These are phyloP conservation scores for Nasturtium officinale DNA, from an alignment of 345 rosid genomes.

Conservation along the genomic window DNA sequence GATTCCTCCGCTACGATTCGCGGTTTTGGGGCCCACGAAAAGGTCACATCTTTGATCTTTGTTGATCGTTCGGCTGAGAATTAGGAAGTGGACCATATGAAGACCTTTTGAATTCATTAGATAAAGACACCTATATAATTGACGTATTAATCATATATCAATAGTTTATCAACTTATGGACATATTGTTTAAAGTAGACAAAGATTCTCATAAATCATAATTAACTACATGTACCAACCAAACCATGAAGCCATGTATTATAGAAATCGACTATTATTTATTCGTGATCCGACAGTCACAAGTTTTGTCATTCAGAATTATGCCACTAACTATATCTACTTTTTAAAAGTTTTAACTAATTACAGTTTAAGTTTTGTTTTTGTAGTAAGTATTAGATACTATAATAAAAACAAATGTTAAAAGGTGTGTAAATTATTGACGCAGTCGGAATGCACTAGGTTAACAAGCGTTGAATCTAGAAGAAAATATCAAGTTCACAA, in stretches of 20 bases:
- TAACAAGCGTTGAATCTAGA: too few relatives aligned
- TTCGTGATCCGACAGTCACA: slow-evolving; percentile 28
- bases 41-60: slow-evolving; percentile 27
- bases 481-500: too few relatives aligned
- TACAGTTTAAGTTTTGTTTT: slow-evolving; percentile 6
- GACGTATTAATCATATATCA: slow-evolving; percentile 30
- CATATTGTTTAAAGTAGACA: background rate
- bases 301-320: slow-evolving; percentile 9
- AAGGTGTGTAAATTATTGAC: background rate
- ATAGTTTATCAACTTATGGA: background rate
- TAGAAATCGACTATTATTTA: slow-evolving; percentile 38
- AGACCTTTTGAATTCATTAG: slow-evolving; percentile 1
- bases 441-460: too few relatives aligned
- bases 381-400: slow-evolving; percentile 3
- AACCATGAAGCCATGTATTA: slow-evolving; percentile 34
- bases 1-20: slow-evolving; percentile 42
- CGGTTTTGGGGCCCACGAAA: slow-evolving; percentile 25
- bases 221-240: slow-evolving; percentile 28
- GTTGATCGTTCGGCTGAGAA: slow-evolving; percentile 33
- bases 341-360: background rate
- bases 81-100: slow-evolving; percentile 34
- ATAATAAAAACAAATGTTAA: background rate
- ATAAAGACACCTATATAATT: slow-evolving; percentile 18
- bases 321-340: background rate
- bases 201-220: slow-evolving; percentile 40